Base-by-base conservation (phyloP, 2,329 filamentous ascomycete species). In the Drechslera avenae region DNA sequence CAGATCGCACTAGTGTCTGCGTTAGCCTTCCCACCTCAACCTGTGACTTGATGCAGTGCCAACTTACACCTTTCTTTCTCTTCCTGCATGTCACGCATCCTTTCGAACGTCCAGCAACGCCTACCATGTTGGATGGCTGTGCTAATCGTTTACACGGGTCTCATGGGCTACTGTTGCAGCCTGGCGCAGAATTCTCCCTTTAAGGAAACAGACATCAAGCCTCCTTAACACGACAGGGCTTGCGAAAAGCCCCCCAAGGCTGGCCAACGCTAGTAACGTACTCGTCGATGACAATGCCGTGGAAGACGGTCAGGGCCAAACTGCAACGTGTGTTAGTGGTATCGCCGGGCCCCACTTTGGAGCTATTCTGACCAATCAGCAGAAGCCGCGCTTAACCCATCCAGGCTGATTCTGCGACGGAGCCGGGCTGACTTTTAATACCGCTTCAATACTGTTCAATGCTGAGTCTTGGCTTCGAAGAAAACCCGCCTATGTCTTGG, bases 1-100 rank as follows among this genome's bases (percentile, higher is more conserved):
- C 56, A 86, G 84, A 71, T 85, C 85, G 67, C 85, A 87, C 82
- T 85, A 41, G 30, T 9, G 17, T n/a, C n/a, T 21, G 14, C 14
- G 19, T 56, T 21, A 56, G 43, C 32, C 21, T 34, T 19, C n/a
- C 8, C 17, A 5, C 36, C 18, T 9, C 23, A n/a, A 21, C 6
- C 7, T 32, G 13, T 14, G 10, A 42, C 12, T 4, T 39, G 34
- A 3, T 9, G 12, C 5, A 4, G 31, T 8, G 33, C 9, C 13
- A 10, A 47, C 78, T 57, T 73, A 84, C 83, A 67, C 83, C 84
- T 54, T 86, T 83, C 67, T 84, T 78, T 43, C 83, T 62, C 23
- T 55, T 62, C 19, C 68, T 46, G 39, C 69, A 72, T 1, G 64
- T 70, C 12, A 62, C 52, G 45, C 69, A 72, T 3, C 65, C 69